phyloP scores from a whole-genome alignment of 805 yeast species.

The Komagataella populi region DNA sequence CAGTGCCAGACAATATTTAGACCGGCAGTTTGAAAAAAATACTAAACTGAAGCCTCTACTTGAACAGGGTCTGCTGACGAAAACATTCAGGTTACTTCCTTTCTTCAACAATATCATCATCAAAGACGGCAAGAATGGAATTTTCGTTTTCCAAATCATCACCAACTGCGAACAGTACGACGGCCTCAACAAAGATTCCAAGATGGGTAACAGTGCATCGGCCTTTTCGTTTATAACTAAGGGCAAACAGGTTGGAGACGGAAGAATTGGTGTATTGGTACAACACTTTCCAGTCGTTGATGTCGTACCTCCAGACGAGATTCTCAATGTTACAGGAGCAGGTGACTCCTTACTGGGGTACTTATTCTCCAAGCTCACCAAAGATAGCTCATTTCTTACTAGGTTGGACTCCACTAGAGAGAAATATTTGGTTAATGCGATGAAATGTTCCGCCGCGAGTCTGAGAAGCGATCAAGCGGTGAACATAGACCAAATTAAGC shows the following conservation, averaged over 20 bases:
- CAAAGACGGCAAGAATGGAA: constrained; percentile 58
- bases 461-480: not conserved
- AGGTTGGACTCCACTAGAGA: not conserved
- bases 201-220: constrained; percentile 2
- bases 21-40: constrained; percentile 4
- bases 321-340: constrained; percentile 73
- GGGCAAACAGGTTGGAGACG: constrained; percentile 10
- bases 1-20: constrained; percentile 30
- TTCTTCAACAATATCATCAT: constrained; percentile 52
- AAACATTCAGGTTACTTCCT: constrained; percentile 61
- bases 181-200: not conserved
- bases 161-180: constrained; percentile 5
- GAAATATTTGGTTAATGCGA: not conserved
- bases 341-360: constrained; percentile 75
- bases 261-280: constrained; percentile 37
- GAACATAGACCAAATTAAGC: not conserved
- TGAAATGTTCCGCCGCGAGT: not conserved
- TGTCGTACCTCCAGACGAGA: constrained; percentile 20
- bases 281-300: constrained; percentile 42
- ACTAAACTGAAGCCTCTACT: constrained; percentile 15
- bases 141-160: constrained; percentile 29
- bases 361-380: constrained; percentile 28
- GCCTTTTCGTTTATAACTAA: constrained; percentile 9
- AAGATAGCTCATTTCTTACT: constrained; percentile 1
- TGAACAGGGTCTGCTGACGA: constrained; percentile 41